Percentiles rank a stretch among this genome's conserved stretches.
These are phyloP conservation scores for Funneliformis mosseae DNA, from an alignment of 192 early-diverging fungal species.

Conservation along the genomic window DNA sequence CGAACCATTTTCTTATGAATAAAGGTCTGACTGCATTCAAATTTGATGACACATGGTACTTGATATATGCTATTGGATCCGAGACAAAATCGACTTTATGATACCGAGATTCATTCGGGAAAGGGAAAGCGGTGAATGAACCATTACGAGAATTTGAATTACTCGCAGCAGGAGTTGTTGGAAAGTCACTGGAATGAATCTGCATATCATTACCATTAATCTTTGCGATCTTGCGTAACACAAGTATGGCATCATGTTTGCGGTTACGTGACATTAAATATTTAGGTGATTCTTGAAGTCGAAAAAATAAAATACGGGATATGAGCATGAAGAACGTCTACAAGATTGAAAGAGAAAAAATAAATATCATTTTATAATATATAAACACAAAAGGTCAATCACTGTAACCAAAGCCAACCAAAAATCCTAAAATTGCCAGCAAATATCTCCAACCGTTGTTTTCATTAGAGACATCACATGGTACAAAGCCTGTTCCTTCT, in stretches of 20 bases:
- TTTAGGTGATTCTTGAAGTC: constrained; percentile 80
- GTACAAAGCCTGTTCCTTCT: not conserved
- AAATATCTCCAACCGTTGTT: constrained; percentile 83
- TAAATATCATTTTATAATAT: not conserved
- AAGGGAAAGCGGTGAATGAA: not conserved
- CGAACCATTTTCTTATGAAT: constrained; percentile 53
- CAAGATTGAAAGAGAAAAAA: not conserved
- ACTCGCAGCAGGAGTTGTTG: not conserved
- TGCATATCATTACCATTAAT: constrained; percentile 57
- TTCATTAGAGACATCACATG: constrained; percentile 59
- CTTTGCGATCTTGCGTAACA: constrained; percentile 64
- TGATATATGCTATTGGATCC: constrained; percentile 19
- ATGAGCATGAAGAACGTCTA: constrained; percentile 73
- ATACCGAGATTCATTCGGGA: not conserved
- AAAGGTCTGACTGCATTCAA: constrained; percentile 50
- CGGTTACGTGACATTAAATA: constrained; percentile 68
- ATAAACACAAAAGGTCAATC: not conserved
- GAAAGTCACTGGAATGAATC: constrained; percentile 35
- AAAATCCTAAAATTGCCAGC: constrained; percentile 58
- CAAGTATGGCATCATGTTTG: constrained; percentile 65
- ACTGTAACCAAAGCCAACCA: constrained; percentile 34
- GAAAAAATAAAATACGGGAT: constrained; percentile 66
- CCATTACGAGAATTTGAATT: not conserved
- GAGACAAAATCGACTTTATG: not conserved
- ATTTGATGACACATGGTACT: constrained; percentile 25